Base-by-base conservation (phyloP, 2,329 filamentous ascomycete species). In the Fusarium sp. region DNA sequence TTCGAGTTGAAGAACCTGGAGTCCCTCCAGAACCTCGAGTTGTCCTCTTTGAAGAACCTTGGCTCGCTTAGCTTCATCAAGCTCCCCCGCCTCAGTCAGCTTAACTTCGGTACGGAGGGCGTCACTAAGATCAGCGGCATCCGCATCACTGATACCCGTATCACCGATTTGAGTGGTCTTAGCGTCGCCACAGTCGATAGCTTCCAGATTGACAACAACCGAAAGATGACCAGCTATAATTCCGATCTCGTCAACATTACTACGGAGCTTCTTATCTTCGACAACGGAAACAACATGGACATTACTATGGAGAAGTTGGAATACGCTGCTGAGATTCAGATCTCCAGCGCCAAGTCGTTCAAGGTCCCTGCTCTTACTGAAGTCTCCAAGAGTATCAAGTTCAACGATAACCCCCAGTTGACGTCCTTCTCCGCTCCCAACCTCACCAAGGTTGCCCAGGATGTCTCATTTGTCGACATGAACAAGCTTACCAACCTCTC, bases 131-230 rank as follows among this genome's bases (percentile, higher is more conserved):
- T 93, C 65, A 84, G 83, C 70, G 87, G 84, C 69, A 88, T 99
- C 74, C 82, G 84, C 73, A 95, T 99, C 79, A 88, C 90, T 82
- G 96, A 99, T 86, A 99, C 96, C 53, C 90, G 91, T 82, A 89
- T 99, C 74, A 88, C 85, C 79, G 90, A 88, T 72, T 88, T 99
- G 65, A 86, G 91, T 72, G 94, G 94, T 78, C 92, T 99, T 80
- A 92, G 94, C 79, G 87, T 98, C 70, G 82, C 89, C 70, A 87
- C 87, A n/a, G 91, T 94, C 58, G 87, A 89, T 61, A 86, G 84
- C 72, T 89, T 99, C 79, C 86, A 93, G 80, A 92, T 99, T 82
- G 92, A 93, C 88, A 97, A 97, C 91, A 98, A 98, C 90, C 85
- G 84, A 67, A 91, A 92, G 78, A 87, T 99, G 75, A 89, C 88